Evolutionary conservation across 345 rosid genomes (phyloP), one percentile per base, ranked within the genome.

Genomic region (Populus nigra): DNA sequence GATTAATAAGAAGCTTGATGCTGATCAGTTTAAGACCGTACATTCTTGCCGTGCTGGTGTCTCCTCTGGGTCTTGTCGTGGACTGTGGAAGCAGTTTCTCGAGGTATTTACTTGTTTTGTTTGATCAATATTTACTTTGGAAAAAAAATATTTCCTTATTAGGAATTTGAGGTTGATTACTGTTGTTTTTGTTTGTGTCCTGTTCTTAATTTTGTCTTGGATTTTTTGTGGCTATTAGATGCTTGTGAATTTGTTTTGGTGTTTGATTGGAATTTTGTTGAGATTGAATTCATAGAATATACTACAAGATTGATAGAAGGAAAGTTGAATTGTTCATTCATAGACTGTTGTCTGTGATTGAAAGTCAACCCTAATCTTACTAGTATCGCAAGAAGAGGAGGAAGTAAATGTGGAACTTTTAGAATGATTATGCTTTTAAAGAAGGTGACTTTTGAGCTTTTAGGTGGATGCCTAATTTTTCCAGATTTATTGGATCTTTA

Each of bases 1-100:
- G 68, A 87, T 95, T 80, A 93, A 92, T 75, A 93, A 92, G 90
- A 91, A 90, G 85, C 99, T 95, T n/a, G 92, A 88, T 59, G 43
- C 87, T 50, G 91, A 82, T 65, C 99, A 95, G 92, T 95, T 95
- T 83, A 82, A 87, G 88, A 88, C 91, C 35, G 86, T 95, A 2
- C 99, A 83, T 84, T 90, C 97, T 17, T 95, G 99, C 79, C 84
- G 85, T 29, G 87, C 82, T 71, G 78, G 73, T n/a, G 80, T 82
- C 65, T 76, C 70, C 25, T 77, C 85, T 23, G 81, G 86, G 9
- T 73, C 85, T 55, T 85, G 86, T 71, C 75, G 72, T 12, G 82
- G 82, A 33, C 75, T 80, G 4, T 84, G 81, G 88, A 72, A 78
- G 68, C 84, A 77, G 25, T 39, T 82, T 67, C 61, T 83, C 49